phyloP scores from a whole-genome alignment of 2,329 filamentous ascomycete species.

The Pseudocercospora fijiensis region DNA sequence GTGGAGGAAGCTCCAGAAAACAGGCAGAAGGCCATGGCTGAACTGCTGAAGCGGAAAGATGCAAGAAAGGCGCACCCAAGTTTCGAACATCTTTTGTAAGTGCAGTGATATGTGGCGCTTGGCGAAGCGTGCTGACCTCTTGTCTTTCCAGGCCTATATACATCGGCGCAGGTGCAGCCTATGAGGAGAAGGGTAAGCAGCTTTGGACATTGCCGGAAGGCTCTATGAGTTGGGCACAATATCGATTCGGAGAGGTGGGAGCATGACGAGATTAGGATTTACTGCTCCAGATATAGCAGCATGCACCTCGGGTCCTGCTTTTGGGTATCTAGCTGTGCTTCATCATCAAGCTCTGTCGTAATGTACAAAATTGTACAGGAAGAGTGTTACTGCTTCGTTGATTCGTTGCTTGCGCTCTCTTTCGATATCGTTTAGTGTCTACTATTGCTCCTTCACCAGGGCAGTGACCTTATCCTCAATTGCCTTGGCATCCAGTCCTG shows the following conservation, averaged over 20 bases:
- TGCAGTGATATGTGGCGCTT: neutral
- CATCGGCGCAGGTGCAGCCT: constrained; percentile 44
- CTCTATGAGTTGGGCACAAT: constrained; percentile 40
- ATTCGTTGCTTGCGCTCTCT: neutral
- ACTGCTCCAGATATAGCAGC: neutral
- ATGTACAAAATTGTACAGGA: constrained; percentile 30
- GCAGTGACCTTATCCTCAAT: constrained; percentile 67
- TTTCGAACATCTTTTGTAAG: constrained; percentile 53
- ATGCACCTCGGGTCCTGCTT: constrained; percentile 4
- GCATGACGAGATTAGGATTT: constrained; percentile 4
- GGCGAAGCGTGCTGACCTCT: neutral
- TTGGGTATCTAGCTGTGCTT: constrained; percentile 20
- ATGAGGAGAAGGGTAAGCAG: constrained; percentile 34
- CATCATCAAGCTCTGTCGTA: constrained; percentile 19
- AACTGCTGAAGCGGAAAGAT: constrained; percentile 45
- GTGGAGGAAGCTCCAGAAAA: constrained; percentile 34
- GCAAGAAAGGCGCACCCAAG: constrained; percentile 63
- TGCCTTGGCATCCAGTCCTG: constrained; percentile 67
- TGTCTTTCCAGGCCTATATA: constrained; percentile 55
- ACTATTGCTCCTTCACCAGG: constrained; percentile 55
- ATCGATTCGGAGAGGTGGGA: constrained; percentile 34
- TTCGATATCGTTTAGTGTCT: neutral
- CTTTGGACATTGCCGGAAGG: constrained; percentile 40
- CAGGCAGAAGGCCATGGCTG: constrained; percentile 39
- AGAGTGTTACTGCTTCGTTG: constrained; percentile 1